Conservation (phyloP, 108 stramenopile species). For the Aurantiochytrium sp. region DNA sequence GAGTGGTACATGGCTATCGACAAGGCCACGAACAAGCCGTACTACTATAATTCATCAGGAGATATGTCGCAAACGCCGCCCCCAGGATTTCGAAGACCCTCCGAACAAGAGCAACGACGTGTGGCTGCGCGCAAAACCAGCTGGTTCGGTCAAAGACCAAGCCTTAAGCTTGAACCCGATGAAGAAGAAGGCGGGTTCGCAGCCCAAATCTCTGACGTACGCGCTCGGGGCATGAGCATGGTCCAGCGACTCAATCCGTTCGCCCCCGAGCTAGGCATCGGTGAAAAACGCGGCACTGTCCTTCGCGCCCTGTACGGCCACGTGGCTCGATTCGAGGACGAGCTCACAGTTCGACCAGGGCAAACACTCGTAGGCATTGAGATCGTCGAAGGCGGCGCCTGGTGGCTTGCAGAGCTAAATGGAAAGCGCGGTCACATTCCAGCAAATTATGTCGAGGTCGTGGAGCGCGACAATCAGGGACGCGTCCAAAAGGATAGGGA, state of each 20-base stretch:
- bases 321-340: background rate
- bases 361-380: background rate
- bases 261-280: background rate
- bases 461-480: background rate
- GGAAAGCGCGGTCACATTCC: background rate
- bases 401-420: background rate
- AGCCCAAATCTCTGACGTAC: background rate
- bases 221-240: background rate
- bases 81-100: background rate
- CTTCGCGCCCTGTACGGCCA: background rate
- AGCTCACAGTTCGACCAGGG: background rate
- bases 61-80: background rate
- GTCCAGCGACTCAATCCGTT: background rate
- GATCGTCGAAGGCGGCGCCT: background rate
- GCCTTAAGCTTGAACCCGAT: background rate
- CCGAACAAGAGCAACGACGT: background rate
- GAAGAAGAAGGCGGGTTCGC: too few species aligned
- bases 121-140: background rate
- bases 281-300: background rate
- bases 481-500: background rate
- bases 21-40: background rate
- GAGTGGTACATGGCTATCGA: slow-evolving; percentile 9
- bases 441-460: slow-evolving; percentile 1
- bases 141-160: background rate
- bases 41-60: background rate